Evolutionary conservation across 2,329 filamentous ascomycete species (phyloP).

Genomic region (Claviceps digitariae): DNA sequence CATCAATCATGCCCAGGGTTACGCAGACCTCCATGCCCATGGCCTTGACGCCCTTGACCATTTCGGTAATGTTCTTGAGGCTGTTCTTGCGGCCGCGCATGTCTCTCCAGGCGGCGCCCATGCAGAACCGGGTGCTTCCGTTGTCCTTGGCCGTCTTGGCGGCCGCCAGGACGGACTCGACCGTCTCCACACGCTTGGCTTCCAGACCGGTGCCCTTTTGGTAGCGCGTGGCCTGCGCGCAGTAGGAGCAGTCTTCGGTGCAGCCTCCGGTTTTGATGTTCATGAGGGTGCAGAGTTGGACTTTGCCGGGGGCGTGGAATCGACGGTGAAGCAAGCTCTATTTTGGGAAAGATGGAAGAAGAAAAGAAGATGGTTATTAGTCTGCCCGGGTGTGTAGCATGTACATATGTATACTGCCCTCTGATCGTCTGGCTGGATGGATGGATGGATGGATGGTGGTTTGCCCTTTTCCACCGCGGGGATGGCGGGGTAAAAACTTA

Average conservation of each 20-base stretch:
- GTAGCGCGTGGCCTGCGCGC: slow-evolving; percentile 76
- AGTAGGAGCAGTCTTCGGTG: slow-evolving; percentile 87
- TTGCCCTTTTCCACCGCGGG: background rate
- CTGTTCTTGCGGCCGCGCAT: slow-evolving; percentile 83
- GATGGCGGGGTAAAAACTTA: slow-evolving; percentile 25
- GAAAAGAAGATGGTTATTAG: background rate
- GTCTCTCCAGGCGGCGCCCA: slow-evolving; percentile 88
- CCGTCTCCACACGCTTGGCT: slow-evolving; percentile 64
- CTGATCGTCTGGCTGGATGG: too few species aligned
- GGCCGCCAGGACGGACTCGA: slow-evolving; percentile 68
- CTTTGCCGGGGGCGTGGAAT: slow-evolving; percentile 71
- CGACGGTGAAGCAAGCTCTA: slow-evolving; percentile 67
- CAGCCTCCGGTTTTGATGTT: slow-evolving; percentile 94
- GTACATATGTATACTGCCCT: too few species aligned
- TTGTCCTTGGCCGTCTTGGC: slow-evolving; percentile 68
- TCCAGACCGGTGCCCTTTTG: slow-evolving; percentile 62
- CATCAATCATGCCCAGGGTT: slow-evolving; percentile 88
- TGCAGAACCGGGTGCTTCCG: slow-evolving; percentile 84
- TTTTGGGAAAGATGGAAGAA: too few species aligned
- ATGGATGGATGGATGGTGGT: too few species aligned
- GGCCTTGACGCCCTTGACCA: slow-evolving; percentile 67
- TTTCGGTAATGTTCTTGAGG: slow-evolving; percentile 70
- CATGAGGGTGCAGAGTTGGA: slow-evolving; percentile 90
- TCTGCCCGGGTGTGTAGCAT: background rate
- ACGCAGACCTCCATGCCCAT: slow-evolving; percentile 88